These are phyloP conservation scores for Erigeron canadensis DNA, from an alignment of 129 eudicot species.

Conservation along the genomic window DNA sequence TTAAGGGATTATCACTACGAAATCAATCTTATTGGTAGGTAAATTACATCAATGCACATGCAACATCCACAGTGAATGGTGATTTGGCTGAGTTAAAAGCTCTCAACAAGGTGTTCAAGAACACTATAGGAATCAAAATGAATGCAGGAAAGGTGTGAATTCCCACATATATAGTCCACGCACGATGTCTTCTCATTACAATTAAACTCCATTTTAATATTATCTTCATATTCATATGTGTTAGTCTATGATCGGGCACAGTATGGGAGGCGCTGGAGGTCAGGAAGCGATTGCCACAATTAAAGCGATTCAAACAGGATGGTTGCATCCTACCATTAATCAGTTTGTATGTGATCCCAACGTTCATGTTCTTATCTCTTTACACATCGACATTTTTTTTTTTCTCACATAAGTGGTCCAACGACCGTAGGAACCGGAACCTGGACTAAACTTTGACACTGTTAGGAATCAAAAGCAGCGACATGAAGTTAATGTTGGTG, in stretches of 20 bases:
- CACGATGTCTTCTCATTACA: too few relatives aligned
- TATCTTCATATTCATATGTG: neutral
- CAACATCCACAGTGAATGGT: neutral
- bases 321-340: neutral
- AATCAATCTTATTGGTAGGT: neutral
- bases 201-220: neutral
- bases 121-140: neutral
- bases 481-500: too few relatives aligned
- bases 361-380: too few relatives aligned
- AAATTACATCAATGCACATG: constrained; percentile 2
- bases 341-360: neutral
- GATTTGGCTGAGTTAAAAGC: neutral
- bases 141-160: neutral
- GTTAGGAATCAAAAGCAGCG: too few relatives aligned
- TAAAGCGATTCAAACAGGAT: neutral
- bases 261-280: neutral
- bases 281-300: neutral
- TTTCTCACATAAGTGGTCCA: too few relatives aligned
- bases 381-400: too few relatives aligned
- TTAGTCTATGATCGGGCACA: neutral
- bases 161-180: too few relatives aligned
- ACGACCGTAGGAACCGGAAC: too few relatives aligned
- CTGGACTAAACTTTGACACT: too few relatives aligned
- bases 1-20: too few relatives aligned
- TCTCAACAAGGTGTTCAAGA: neutral